Base-by-base conservation (phyloP, 225 moss, liverwort and hornwort species). In the Climacium dendroides region DNA sequence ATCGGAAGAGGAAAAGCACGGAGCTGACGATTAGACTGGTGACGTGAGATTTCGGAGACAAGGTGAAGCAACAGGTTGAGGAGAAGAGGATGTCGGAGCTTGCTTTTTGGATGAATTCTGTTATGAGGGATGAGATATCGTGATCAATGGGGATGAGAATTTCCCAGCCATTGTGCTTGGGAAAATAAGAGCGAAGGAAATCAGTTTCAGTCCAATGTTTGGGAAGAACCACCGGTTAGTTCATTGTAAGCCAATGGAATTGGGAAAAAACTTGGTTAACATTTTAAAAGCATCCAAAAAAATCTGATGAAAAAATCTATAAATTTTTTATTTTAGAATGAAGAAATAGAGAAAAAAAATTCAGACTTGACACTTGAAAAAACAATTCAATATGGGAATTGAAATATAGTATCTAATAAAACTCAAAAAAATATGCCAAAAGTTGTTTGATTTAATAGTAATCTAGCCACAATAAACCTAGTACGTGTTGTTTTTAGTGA, bases 391-490 rank as follows among this genome's bases (percentile, higher is more conserved):
- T 13, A 24, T 39, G 3, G 7, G 1, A 39, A 39, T 39, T 24
- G 3, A 13, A 7, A 2, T 4, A 69, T 39, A 67, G 0, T 37
- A 37, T 12, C 0, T 22, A 1, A 2, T n/a, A 13, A 6, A 67
- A 22, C 0, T 37, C 3, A 23, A 67, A 66, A n/a, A 66, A 7
- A 67, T 37, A 67, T 22, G 12, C 0, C 1, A 4, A 22, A 22
- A 0, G 1, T 22, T 66, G 12, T 41, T 34, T 20, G 13, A 74
- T 1, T 74, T 3, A 47, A 47, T 47, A 11, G 19, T 74, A 12
- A 74, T 50, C 0, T 1, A 7, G 13, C 0, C 0, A 48, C 5
- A 6, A 19, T 5, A 32, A 30, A 15, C 7, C 7, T 5, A n/a
- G n/a, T n/a, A 75, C 5, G 1, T 23, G 8, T 2, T 75, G 0